Conservation (phyloP, 2,329 filamentous ascomycete species). For the Setomelanomma holmii region DNA sequence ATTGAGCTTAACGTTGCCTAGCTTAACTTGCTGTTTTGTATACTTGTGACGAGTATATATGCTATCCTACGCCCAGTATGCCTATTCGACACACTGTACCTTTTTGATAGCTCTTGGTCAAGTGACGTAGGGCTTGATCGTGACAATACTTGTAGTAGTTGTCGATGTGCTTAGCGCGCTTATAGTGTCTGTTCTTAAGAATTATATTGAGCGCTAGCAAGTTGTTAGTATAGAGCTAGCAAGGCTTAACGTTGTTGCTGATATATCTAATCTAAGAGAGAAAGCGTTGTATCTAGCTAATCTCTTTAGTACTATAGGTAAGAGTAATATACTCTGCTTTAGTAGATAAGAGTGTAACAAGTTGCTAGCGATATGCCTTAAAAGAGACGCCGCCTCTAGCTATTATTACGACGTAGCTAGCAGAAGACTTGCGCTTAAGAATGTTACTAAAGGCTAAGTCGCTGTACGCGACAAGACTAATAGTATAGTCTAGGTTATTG, state of each 20-base stretch:
- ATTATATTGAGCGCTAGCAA: conserved; percentile 4
- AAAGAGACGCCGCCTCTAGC: conserved; percentile 13
- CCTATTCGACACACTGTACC: too few relatives aligned
- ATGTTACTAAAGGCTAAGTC: conserved; percentile 21
- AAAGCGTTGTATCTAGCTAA: not conserved
- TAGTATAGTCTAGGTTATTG: not conserved
- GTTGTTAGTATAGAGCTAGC: conserved; percentile 7
- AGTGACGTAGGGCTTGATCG: too few relatives aligned
- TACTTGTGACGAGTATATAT: too few relatives aligned
- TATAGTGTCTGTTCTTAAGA: conserved; percentile 7
- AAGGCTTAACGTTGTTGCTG: not conserved
- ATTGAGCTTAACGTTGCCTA: not conserved
- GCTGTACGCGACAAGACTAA: conserved; percentile 17
- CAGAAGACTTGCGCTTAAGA: not conserved
- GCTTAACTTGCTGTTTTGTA: too few relatives aligned
- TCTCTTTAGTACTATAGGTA: not conserved
- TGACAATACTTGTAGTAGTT: conserved; percentile 13
- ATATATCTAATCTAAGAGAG: not conserved
- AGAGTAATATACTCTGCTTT: not conserved
- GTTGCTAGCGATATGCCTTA: conserved; percentile 15
- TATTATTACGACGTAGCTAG: not conserved
- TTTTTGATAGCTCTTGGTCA: too few relatives aligned
- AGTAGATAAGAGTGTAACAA: not conserved
- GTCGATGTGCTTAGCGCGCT: conserved; percentile 16
- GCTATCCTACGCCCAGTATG: too few relatives aligned